Conservation (phyloP, 2,329 filamentous ascomycete genomes). For the Cryphonectria parasitica region DNA sequence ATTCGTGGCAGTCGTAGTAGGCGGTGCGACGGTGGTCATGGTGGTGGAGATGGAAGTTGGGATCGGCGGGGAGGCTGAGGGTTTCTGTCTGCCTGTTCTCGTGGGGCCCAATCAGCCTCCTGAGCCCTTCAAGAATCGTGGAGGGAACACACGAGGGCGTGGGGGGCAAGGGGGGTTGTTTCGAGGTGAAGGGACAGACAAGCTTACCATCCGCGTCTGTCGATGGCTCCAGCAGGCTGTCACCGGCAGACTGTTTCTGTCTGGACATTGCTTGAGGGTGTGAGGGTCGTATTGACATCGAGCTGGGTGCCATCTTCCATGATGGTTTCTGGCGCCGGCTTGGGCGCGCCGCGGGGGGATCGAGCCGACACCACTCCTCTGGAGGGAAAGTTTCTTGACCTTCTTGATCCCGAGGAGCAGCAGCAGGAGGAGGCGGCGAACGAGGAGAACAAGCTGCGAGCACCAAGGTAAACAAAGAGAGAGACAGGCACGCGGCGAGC, state of each 20-base stretch:
- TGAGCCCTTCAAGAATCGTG: neutral
- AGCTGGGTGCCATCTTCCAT: slow-evolving; percentile 32
- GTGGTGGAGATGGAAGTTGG: slow-evolving; percentile 13
- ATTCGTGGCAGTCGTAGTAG: slow-evolving; percentile 15
- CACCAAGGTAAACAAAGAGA: neutral
- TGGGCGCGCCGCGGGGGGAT: neutral
- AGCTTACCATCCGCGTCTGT: slow-evolving; percentile 20
- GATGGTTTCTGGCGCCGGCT: slow-evolving; percentile 18
- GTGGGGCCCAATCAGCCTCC: slow-evolving; percentile 17
- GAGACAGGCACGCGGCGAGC: neutral
- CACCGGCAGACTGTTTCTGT: slow-evolving; percentile 8
- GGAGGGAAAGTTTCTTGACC: neutral
- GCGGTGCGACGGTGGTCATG: slow-evolving; percentile 16
- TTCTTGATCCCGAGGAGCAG: neutral
- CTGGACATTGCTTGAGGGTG: slow-evolving; percentile 22
- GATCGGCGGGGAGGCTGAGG: slow-evolving; percentile 11
- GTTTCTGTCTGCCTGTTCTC: slow-evolving; percentile 19
- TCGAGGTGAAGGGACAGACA: neutral
- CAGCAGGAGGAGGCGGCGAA: too few species aligned
- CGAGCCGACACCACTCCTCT: neutral
- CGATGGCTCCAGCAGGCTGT: neutral
- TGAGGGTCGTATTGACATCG: slow-evolving; percentile 29
- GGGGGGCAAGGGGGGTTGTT: neutral
- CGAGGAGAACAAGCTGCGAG: neutral
- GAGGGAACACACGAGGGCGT: neutral